Percentiles rank a stretch among this genome's conserved stretches.
phyloP scores from a whole-genome alignment of 306 rosid species.

The Corylus avellana region DNA sequence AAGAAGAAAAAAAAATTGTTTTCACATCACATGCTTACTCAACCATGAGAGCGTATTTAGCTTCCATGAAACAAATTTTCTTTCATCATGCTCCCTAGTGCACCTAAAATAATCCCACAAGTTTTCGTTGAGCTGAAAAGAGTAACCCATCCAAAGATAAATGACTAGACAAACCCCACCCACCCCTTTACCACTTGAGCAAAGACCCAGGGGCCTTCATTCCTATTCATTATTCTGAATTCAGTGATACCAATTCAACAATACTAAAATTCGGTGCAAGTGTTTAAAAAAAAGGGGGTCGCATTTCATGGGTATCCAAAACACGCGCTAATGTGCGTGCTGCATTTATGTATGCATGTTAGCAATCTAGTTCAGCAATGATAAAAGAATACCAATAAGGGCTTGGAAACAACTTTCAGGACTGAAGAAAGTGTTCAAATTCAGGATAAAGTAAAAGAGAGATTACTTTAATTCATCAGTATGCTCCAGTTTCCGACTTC shows the following conservation, averaged over 20 bases:
- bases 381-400: slow-evolving; percentile 11
- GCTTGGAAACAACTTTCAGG: neutral
- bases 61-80: neutral
- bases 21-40: neutral
- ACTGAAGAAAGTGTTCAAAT: neutral
- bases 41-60: neutral
- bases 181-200: neutral
- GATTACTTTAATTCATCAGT: slow-evolving; percentile 76
- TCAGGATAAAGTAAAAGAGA: slow-evolving; percentile 9
- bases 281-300: neutral
- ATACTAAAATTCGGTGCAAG: neutral
- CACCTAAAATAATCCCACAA: neutral
- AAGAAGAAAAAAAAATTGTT: neutral
- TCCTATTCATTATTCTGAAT: neutral
- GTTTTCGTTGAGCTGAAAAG: neutral
- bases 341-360: neutral
- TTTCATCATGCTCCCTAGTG: neutral
- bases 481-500: slow-evolving; percentile 91
- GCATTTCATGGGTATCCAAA: neutral
- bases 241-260: neutral
- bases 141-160: neutral
- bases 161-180: neutral
- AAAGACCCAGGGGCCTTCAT: neutral
- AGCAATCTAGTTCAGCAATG: neutral
- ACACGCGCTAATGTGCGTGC: neutral